Evolutionary conservation across 164 flowering plant species (phyloP).

Genomic region (Magnolia changhungtana): DNA sequence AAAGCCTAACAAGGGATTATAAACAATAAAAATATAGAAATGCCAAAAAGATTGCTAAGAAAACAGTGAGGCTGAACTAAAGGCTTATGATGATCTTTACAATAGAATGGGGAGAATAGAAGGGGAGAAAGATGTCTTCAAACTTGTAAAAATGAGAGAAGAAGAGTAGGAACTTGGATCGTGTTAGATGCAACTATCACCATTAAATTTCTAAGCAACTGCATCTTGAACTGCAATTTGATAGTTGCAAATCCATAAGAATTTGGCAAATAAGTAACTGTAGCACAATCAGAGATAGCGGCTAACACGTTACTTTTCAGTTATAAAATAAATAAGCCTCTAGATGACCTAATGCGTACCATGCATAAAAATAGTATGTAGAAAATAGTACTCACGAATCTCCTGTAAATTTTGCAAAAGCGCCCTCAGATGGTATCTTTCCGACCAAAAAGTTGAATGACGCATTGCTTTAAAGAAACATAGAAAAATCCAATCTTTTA

Average conservation of each 20-base stretch:
- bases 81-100: too few species aligned
- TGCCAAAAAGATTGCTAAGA: too few species aligned
- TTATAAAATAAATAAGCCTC: neutral
- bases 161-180: too few species aligned
- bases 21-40: too few species aligned
- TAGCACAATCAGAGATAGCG: neutral
- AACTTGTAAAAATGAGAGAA: too few species aligned
- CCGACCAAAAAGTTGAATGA: constrained; percentile 86
- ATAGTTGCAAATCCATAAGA: neutral
- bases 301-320: neutral
- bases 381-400: constrained; percentile 62
- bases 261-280: neutral
- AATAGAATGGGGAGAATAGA: too few species aligned
- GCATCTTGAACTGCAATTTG: neutral
- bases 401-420: constrained; percentile 47
- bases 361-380: neutral
- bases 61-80: too few species aligned
- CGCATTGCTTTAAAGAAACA: constrained; percentile 57
- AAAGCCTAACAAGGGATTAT: too few species aligned
- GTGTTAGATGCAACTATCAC: neutral
- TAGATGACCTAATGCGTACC: neutral
- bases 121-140: too few species aligned
- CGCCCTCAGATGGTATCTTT: constrained; percentile 74
- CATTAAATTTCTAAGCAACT: neutral
- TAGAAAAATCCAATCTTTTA: constrained; percentile 10